Evolutionary conservation across 1,284 basidiomycete species (phyloP).

Genomic region (Anthracocystis panici-leucophaei): DNA sequence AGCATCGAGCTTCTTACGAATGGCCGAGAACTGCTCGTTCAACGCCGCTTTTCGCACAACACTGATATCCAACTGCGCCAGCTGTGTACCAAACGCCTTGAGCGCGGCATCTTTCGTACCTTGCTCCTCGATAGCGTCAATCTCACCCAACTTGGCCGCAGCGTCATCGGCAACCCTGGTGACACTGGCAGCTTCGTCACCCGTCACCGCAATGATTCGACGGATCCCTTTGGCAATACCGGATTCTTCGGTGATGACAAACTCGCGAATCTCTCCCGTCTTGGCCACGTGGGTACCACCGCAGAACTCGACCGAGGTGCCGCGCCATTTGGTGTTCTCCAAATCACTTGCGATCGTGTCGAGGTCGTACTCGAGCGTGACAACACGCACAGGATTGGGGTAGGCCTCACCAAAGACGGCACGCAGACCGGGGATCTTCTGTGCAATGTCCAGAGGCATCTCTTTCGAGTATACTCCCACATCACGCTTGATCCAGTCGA

Average conservation of each 20-base stretch:
- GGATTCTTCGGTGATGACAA: conserved; percentile 93
- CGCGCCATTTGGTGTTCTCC: conserved; percentile 88
- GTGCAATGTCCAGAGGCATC: conserved; percentile 82
- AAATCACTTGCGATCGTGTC: conserved; percentile 88
- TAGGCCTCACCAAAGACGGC: conserved; percentile 99
- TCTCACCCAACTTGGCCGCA: conserved; percentile 76
- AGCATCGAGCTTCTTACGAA: conserved; percentile 87
- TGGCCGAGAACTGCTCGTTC: conserved; percentile 78
- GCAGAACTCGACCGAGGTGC: conserved; percentile 94
- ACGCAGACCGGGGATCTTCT: conserved; percentile 89
- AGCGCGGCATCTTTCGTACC: conserved; percentile 83
- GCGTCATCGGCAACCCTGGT: conserved; percentile 79
- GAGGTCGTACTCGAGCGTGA: conserved; percentile 86
- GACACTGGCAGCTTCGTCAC: conserved; percentile 88
- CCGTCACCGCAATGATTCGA: conserved; percentile 92
- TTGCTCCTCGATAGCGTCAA: conserved; percentile 79
- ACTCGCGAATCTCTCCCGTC: conserved; percentile 95
- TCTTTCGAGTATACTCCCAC: conserved; percentile 91
- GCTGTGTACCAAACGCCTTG: conserved; percentile 86
- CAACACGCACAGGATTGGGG: conserved; percentile 96
- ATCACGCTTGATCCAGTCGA: conserved; percentile 90
- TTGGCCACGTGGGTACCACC: conserved; percentile 96
- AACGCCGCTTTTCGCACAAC: conserved; percentile 84
- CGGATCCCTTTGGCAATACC: conserved; percentile 98
- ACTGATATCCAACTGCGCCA: conserved; percentile 90